Percentiles rank a stretch among this genome's conserved stretches.
phyloP scores from a whole-genome alignment of 2,329 filamentous ascomycete species.

The Orbilia oligospora region DNA sequence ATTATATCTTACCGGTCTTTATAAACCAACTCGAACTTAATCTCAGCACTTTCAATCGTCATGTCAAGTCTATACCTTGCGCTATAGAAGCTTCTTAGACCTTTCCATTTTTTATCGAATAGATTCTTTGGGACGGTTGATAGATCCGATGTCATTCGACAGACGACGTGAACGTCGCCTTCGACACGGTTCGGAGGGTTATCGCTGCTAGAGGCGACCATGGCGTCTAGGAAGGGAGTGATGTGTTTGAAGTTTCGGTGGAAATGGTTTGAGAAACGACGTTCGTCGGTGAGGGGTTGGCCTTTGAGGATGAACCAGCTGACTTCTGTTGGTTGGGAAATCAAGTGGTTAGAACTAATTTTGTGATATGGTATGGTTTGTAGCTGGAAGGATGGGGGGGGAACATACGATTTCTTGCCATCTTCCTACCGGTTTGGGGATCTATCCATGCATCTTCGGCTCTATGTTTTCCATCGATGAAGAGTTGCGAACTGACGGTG shows the following conservation, averaged over 20 bases:
- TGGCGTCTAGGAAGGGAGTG: constrained; percentile 57
- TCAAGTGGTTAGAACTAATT: constrained; percentile 17
- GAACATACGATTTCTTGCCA: constrained; percentile 57
- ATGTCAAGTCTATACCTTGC: constrained; percentile 56
- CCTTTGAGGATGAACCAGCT: constrained; percentile 61
- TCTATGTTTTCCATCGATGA: constrained; percentile 53
- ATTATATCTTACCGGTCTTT: constrained; percentile 53
- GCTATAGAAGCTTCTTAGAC: constrained; percentile 56
- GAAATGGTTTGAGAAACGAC: constrained; percentile 58
- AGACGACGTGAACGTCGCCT: constrained; percentile 57
- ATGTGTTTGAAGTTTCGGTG: constrained; percentile 58
- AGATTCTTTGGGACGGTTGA: constrained; percentile 48
- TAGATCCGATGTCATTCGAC: constrained; percentile 55
- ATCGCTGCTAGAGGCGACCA: constrained; percentile 60
- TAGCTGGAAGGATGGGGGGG: too few species aligned
- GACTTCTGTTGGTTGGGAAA: constrained; percentile 24
- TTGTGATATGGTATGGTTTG: background rate
- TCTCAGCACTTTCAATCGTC: constrained; percentile 59
- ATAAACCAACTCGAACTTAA: constrained; percentile 60
- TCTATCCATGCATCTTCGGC: constrained; percentile 59
- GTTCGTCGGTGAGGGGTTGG: constrained; percentile 59
- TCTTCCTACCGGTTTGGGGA: constrained; percentile 55
- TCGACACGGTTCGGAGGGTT: constrained; percentile 53
- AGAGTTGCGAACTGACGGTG: constrained; percentile 60
- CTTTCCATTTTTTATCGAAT: constrained; percentile 59